Base-by-base conservation (phyloP, 768 basidiomycete genomes). In the Phylloporus sp. region DNA sequence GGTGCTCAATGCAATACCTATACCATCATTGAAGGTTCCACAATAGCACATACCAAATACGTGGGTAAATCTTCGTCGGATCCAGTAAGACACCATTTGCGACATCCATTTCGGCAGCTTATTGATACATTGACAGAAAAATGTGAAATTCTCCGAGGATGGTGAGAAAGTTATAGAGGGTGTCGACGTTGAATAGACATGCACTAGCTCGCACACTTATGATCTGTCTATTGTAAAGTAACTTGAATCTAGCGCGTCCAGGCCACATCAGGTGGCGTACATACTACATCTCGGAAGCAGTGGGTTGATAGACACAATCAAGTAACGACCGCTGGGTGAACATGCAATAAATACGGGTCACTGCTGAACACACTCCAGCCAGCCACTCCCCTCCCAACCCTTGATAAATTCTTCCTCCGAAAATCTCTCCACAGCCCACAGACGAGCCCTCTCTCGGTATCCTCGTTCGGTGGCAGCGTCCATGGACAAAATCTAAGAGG, bases 11-110 rank as follows among this genome's bases (percentile, higher is more conserved):
- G 3, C 24, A 4, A 27, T 16, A 16, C 22, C 3, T 9, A 18
- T 16, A 5, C 23, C 11, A 13, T 7, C 11, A 12, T 44, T 57
- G 28, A 57, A 18, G 13, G n/a, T 55, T 31, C 49, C 45, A 22
- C 13, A 44, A 2, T 52, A 92, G 90, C 85, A 53, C 91, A 92
- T 60, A 93, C 91, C 8, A 93, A 93, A 65, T 92, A 89, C 56
- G 73, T 92, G 50, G 89, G 88, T 13, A 88, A 80, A 64, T 88
- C 86, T 10, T 65, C 67, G 3, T 72, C 71, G 9, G 73, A 76
- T 45, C 59, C 70, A 54, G 78, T 80, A 51, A 67, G 50, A 13
- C 34, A 23, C 36, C 15, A 22, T 48, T 28, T 41, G 6, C 11
- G 10, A 22, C 8, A n/a, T 40, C 13, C 35, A 3, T 4, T 15